A percentile compares a stretch with the other conserved stretches of the same genome.
Evolutionary conservation across 768 basidiomycete species (phyloP).

Genomic region (Boletus sp.): DNA sequence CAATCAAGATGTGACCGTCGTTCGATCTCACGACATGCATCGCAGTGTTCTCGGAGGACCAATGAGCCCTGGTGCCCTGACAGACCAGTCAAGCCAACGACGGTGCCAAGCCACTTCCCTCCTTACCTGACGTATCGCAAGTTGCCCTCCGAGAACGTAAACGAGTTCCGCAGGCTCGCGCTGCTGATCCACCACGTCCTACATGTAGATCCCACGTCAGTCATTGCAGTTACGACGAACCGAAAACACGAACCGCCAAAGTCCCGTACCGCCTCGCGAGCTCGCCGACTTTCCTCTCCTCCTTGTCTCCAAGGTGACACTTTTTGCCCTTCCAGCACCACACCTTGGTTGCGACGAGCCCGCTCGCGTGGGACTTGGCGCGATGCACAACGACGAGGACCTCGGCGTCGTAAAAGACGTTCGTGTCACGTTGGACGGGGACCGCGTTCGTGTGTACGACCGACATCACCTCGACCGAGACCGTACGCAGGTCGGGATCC

Average conservation of each 20-base stretch:
- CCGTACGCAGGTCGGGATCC: conserved; percentile 43
- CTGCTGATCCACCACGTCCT: conserved; percentile 52
- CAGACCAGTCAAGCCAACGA: conserved; percentile 4
- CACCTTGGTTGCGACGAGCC: conserved; percentile 65
- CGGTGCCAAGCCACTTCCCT: neutral
- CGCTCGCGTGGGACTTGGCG: conserved; percentile 59
- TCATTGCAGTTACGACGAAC: neutral
- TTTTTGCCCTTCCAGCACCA: conserved; percentile 77
- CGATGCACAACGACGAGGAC: conserved; percentile 68
- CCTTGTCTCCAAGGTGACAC: conserved; percentile 52
- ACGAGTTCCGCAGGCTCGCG: conserved; percentile 66
- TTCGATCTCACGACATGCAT: conserved; percentile 71
- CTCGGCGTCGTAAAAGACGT: conserved; percentile 75
- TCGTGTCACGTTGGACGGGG: conserved; percentile 42
- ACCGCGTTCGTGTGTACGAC: conserved; percentile 52
- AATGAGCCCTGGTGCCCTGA: conserved; percentile 69
- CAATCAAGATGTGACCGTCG: conserved; percentile 54
- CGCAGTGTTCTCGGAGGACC: conserved; percentile 77
- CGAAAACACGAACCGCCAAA: conserved; percentile 44
- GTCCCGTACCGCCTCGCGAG: conserved; percentile 75
- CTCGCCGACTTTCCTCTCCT: conserved; percentile 66
- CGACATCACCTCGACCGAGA: conserved; percentile 73
- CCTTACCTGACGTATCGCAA: conserved; percentile 74
- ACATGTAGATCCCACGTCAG: neutral
- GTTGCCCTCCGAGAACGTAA: conserved; percentile 59